These are phyloP conservation scores for Cucurbita maxima DNA, from an alignment of 306 rosid species.

Conservation along the genomic window DNA sequence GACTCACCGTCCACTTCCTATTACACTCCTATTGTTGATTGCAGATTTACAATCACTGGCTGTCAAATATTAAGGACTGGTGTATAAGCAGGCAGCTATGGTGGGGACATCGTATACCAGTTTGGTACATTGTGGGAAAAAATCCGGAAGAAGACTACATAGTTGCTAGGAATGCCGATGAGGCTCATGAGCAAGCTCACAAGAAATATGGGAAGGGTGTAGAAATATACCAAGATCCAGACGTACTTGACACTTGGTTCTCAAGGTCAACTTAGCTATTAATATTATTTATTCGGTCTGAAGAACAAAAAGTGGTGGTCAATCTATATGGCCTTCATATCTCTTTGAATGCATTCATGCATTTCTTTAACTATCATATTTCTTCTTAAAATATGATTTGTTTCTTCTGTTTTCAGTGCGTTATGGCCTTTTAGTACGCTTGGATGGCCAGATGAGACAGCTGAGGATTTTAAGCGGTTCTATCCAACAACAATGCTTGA, in stretches of 20 bases:
- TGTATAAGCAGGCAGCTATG: constrained; percentile 99
- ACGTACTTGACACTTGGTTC: constrained; percentile 98
- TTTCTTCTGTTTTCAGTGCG: constrained; percentile 40
- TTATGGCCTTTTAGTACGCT: constrained; percentile 98
- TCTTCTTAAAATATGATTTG: not conserved
- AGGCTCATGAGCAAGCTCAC: constrained; percentile 65
- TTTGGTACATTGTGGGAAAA: constrained; percentile 85
- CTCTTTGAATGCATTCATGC: not conserved
- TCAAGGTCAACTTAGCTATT: constrained; percentile 46
- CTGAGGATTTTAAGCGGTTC: constrained; percentile 69
- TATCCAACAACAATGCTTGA: constrained; percentile 97
- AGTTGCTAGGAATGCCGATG: constrained; percentile 69
- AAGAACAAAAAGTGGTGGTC: not conserved
- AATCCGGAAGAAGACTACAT: constrained; percentile 79
- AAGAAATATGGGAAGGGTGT: constrained; percentile 58
- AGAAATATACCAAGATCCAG: constrained; percentile 90
- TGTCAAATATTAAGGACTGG: constrained; percentile 93
- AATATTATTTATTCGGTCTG: not conserved
- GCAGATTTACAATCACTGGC: constrained; percentile 96
- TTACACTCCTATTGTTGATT: constrained; percentile 5
- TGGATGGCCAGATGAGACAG: constrained; percentile 81
- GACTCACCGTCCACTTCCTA: too few species aligned
- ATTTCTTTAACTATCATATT: not conserved
- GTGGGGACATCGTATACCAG: constrained; percentile 99
- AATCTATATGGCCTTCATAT: not conserved